Base-by-base conservation (phyloP, 768 basidiomycete genomes). In the Collybia nuda region DNA sequence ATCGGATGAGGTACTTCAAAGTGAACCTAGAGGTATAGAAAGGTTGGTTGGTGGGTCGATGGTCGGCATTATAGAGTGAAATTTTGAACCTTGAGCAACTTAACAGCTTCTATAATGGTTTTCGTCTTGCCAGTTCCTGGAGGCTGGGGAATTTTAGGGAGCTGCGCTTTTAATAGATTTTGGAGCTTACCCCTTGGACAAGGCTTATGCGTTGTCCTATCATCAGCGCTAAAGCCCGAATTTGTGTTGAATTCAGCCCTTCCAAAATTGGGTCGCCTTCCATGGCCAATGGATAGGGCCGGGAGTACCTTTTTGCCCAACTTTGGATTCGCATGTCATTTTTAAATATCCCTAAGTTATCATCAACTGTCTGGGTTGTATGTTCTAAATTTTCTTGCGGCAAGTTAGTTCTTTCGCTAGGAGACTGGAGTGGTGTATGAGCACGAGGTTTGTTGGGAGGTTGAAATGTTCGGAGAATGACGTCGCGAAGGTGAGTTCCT, bases 121-220 rank as follows among this genome's bases (percentile, higher is more conserved):
- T 87, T 86, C 2, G 93, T 95, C 68, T 98, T 98, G 29, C 94
- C 94, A 0, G 92, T 94, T 18, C 93, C 93, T 17, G 92, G 93
- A 36, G 93, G 91, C 89, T 92, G 29, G 12, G 41, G 35, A 22
- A 15, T 14, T 24, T 23, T 40, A 26, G 17, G 21, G 36, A 8
- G 9, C 18, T 14, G 26, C 40, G 48, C 44, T 6, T 38, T 19
- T n/a, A 47, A 44, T 17, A 58, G 19, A 47, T 46, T 48, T 51
- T 9, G 17, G 32, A 2, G 72, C 86, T 57, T 64, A 93, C 92
- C 26, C 93, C 93, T 69, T 97, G 93, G 17, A 97, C 81, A 22
- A 97, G 73, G 62, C 88, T 88, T 23, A 92, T 67, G 38, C 83
- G 72, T 57, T 92, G 78, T 5, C 86, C 84, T 40, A 97, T 75